Evolutionary conservation across 352 stramenopile species (phyloP).

Genomic region (Phytophthora citricola): DNA sequence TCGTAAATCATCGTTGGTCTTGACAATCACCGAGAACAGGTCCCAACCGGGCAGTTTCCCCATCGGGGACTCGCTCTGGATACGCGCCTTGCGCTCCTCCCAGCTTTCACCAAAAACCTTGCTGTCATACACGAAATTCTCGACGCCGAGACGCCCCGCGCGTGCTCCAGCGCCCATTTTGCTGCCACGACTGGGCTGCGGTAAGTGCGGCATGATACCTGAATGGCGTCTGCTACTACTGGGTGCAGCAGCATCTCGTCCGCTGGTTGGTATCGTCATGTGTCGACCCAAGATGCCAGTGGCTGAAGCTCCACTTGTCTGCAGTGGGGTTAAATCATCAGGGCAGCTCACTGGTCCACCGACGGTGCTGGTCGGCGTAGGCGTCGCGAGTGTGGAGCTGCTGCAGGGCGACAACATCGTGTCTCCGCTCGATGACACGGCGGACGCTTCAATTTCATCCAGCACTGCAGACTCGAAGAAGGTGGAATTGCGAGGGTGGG

Average conservation of each 20-base stretch:
- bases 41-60: conserved; percentile 88
- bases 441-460: conserved; percentile 44
- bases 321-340: conserved; percentile 15
- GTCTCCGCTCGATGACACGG: conserved; percentile 34
- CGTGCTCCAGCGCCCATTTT: conserved; percentile 33
- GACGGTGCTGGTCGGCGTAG: conserved; percentile 20
- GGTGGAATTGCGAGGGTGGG: conserved; percentile 57
- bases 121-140: conserved; percentile 83
- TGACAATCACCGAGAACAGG: conserved; percentile 95
- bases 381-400: conserved; percentile 40
- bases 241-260: conserved; percentile 9
- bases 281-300: conserved; percentile 13
- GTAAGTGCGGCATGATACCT: conserved; percentile 34
- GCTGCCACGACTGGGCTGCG: conserved; percentile 36
- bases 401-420: conserved; percentile 29
- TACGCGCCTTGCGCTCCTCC: conserved; percentile 65
- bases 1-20: conserved; percentile 97
- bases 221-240: conserved; percentile 20
- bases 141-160: conserved; percentile 39
- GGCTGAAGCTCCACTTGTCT: conserved; percentile 7
- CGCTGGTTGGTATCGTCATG: conserved; percentile 29
- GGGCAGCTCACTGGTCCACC: conserved; percentile 11
- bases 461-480: conserved; percentile 65
- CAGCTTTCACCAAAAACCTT: conserved; percentile 84
- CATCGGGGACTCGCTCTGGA: conserved; percentile 74